Percentiles rank a stretch among this genome's conserved stretches.
phyloP scores from a whole-genome alignment of 176 grass and related monocot species.

The Paspalum notatum region DNA sequence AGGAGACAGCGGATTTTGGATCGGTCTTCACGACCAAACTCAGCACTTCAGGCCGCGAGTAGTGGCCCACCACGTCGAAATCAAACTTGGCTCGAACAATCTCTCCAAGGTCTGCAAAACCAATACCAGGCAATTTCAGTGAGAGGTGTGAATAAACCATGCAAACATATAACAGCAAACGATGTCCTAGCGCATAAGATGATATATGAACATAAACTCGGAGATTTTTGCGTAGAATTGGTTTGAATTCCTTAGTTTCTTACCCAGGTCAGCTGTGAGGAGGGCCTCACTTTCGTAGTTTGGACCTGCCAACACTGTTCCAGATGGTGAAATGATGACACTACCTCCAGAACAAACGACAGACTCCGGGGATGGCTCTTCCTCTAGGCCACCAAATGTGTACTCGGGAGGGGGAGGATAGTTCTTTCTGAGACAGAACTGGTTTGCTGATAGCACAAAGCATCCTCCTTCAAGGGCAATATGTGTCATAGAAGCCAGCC shows the following conservation, averaged over 20 bases:
- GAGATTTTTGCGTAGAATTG: background rate
- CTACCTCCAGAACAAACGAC: constrained; percentile 81
- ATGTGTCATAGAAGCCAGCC: constrained; percentile 86
- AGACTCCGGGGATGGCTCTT: constrained; percentile 79
- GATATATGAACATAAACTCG: background rate
- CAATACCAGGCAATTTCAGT: constrained; percentile 4
- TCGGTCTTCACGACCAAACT: constrained; percentile 74
- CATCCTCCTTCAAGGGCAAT: constrained; percentile 95
- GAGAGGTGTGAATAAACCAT: constrained; percentile 1
- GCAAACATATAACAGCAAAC: constrained; percentile 6
- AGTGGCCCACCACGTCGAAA: constrained; percentile 94
- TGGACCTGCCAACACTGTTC: constrained; percentile 77
- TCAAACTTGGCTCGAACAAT: constrained; percentile 92
- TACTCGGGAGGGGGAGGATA: constrained; percentile 82
- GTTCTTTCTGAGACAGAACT: constrained; percentile 70
- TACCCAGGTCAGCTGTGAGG: constrained; percentile 91
- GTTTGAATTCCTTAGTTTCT: background rate
- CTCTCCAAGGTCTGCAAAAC: constrained; percentile 77
- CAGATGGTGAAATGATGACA: constrained; percentile 84
- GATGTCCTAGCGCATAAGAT: background rate
- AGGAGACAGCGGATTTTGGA: constrained; percentile 61
- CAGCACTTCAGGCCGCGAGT: constrained; percentile 86
- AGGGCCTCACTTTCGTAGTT: constrained; percentile 93
- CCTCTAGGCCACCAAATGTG: constrained; percentile 61
- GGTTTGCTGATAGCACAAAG: constrained; percentile 82